These are phyloP conservation scores for Pisolithus sp. DNA, from an alignment of 768 basidiomycete species.

Conservation along the genomic window DNA sequence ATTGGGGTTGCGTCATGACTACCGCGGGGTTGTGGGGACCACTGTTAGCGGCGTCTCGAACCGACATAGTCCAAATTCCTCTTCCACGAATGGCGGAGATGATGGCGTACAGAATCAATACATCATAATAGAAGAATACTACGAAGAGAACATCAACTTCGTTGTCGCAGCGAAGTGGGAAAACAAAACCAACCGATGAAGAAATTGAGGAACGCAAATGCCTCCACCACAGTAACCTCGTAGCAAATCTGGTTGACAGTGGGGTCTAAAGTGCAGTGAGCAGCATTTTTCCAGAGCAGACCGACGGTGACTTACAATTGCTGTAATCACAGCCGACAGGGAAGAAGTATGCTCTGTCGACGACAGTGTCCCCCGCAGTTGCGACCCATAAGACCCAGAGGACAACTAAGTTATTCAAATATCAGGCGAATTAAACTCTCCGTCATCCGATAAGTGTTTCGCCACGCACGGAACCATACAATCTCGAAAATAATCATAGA, in stretches of 20 bases:
- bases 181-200: constrained; percentile 14
- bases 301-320: constrained; percentile 3
- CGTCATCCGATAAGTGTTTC: background rate
- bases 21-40: background rate
- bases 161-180: background rate
- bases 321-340: constrained; percentile 12
- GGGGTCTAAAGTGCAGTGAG: constrained; percentile 1
- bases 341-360: constrained; percentile 6
- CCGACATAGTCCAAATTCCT: constrained; percentile 19
- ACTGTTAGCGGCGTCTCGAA: constrained; percentile 11
- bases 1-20: constrained; percentile 9
- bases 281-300: background rate
- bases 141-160: background rate
- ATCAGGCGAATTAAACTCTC: background rate
- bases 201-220: constrained; percentile 18
- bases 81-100: constrained; percentile 17
- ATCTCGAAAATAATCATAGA: constrained; percentile 21
- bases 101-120: constrained; percentile 17
- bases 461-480: constrained; percentile 21
- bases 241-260: constrained; percentile 8
- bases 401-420: constrained; percentile 5
- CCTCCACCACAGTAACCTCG: constrained; percentile 16
- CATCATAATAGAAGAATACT: constrained; percentile 22
- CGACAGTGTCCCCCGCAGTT: constrained; percentile 9
- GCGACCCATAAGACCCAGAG: constrained; percentile 20